phyloP scores from a whole-genome alignment of 306 rosid species.

The Carpinus fangiana region DNA sequence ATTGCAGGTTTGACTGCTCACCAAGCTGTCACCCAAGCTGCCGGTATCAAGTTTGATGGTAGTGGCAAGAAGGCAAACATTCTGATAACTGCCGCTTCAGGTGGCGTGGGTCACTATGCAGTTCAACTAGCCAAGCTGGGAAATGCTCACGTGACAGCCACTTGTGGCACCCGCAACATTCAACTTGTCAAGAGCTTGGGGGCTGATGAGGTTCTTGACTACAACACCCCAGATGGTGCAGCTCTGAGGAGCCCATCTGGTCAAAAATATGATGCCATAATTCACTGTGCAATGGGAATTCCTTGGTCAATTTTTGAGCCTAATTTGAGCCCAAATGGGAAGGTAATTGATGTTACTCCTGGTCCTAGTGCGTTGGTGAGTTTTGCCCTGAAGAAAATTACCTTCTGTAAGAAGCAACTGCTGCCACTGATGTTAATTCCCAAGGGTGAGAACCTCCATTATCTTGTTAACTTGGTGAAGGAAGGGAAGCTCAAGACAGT shows the following conservation, averaged over 20 bases:
- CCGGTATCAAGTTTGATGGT: constrained; percentile 56
- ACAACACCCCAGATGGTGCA: constrained; percentile 70
- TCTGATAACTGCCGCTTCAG: constrained; percentile 81
- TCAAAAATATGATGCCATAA: constrained; percentile 59
- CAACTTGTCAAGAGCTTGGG: constrained; percentile 66
- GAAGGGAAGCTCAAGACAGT: constrained; percentile 70
- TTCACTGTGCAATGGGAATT: constrained; percentile 56
- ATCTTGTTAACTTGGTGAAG: constrained; percentile 64
- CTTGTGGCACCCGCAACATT: constrained; percentile 82
- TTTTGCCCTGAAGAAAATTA: constrained; percentile 52
- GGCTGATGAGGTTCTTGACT: constrained; percentile 80
- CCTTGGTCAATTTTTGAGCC: constrained; percentile 81
- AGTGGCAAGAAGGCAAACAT: constrained; percentile 47
- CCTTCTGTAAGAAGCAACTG: constrained; percentile 65
- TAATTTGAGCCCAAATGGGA: constrained; percentile 58
- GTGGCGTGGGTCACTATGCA: constrained; percentile 85
- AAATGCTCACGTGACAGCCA: constrained; percentile 76
- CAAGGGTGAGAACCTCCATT: constrained; percentile 48
- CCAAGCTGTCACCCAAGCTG: constrained; percentile 54
- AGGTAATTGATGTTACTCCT: constrained; percentile 64
- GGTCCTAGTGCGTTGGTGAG: constrained; percentile 32
- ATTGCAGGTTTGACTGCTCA: constrained; percentile 72
- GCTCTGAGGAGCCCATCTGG: constrained; percentile 72
- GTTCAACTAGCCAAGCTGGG: constrained; percentile 84
- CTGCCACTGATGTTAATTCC: constrained; percentile 53